Base-by-base conservation (phyloP, 225 moss, liverwort and hornwort genomes). In the Thuidium tamariscinum region DNA sequence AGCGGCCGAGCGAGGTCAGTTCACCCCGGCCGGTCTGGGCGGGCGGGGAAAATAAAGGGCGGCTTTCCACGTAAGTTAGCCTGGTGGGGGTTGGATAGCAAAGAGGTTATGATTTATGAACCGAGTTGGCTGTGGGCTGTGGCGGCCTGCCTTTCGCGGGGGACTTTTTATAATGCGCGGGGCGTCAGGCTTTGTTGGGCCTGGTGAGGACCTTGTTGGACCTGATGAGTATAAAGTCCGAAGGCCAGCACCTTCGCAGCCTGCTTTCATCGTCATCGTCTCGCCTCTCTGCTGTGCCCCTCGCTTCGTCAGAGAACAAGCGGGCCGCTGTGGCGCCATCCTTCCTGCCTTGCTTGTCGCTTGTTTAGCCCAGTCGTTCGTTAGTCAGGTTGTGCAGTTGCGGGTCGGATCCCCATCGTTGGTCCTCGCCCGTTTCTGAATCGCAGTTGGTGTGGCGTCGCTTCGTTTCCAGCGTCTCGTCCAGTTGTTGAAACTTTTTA, bases 181-280 rank as follows among this genome's bases (percentile, higher is more conserved):
- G n/a, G 59, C 59, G n/a, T 59, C 71, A 44, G 59, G 57, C 83
- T 72, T 83, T 44, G 44, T 6, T 34, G 59, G 51, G 36, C 23
- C 59, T 55, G 72, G 8, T 7, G 42, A 42, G 46, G 4, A n/a
- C n/a, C n/a, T 83, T 44, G 44, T 6, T 34, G 59, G 51, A 25
- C 23, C 59, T 55, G 72, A 12, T 7, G 42, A 9, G 18, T 61
- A 78, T 83, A 87, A 83, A 87, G 11, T 7, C 26, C 11, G 41
- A 7, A 2, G 30, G 66, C 60, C 26, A 48, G 25, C 13, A 0
- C 51, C 3, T 1, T 3, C 7, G 2, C 1, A 1, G 51, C 10
- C 87, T 87, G n/a, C 83, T 61, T 15, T 3, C 7, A 2, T 25
- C 36, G 16, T 54, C 6, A 16, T 54, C 39, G 4, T 23, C 26